A percentile compares a stretch with the other conserved stretches of the same genome.
Conservation (phyloP, 441 rosid species). For the Euphorbia celastroides region DNA sequence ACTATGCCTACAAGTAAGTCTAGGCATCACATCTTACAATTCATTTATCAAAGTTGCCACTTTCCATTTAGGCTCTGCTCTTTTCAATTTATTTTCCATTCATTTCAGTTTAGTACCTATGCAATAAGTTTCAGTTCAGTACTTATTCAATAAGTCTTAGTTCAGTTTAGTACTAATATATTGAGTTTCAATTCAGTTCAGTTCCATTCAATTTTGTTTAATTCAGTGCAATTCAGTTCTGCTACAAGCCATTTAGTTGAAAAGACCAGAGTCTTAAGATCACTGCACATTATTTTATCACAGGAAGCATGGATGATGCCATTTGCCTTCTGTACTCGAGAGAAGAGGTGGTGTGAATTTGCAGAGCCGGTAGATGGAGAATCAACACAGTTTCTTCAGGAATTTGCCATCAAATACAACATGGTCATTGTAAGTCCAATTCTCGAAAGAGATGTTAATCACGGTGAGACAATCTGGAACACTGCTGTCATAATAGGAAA, state of each 20-base stretch:
- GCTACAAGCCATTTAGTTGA: too few species aligned
- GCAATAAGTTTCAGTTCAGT: too few species aligned
- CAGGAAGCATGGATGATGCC: constrained; percentile 99
- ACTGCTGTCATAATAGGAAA: constrained; percentile 87
- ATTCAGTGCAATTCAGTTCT: too few species aligned
- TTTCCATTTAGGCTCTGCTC: constrained; percentile 1
- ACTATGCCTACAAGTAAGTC: constrained; percentile 76
- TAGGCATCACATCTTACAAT: background rate
- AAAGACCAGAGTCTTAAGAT: background rate
- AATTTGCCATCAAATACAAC: constrained; percentile 60
- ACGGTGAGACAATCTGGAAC: constrained; percentile 92
- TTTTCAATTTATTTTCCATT: too few species aligned
- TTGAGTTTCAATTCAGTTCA: too few species aligned
- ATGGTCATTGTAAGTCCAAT: constrained; percentile 89
- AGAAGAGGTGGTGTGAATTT: constrained; percentile 94
- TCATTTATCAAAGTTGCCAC: background rate
- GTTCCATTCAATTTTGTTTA: too few species aligned
- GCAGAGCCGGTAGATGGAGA: constrained; percentile 89
- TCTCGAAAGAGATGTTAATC: constrained; percentile 88
- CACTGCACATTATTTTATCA: constrained; percentile 5
- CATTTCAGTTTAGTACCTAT: too few species aligned
- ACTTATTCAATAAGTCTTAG: too few species aligned
- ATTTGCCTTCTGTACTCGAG: constrained; percentile 92
- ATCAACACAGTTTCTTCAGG: constrained; percentile 79
- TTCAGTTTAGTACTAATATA: too few species aligned